Evolutionary conservation across 371 early-diverging fungal genomes (phyloP), one percentile per base, ranked within the genome.

Genomic region (Mucor plumbeus): DNA sequence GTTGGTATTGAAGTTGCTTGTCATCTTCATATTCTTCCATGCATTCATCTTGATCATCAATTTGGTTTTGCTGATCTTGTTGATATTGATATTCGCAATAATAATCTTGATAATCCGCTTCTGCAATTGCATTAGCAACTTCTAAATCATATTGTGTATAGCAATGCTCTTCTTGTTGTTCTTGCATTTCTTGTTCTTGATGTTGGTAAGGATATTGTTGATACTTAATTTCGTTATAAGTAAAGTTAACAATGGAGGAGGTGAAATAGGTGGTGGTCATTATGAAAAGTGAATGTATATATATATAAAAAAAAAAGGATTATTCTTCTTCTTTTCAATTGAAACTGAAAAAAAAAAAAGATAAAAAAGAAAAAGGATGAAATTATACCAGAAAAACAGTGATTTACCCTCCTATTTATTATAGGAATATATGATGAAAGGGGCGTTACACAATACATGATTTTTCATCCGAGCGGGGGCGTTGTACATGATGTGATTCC

Each of bases 61-160:
- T 26, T 26, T 26, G 26, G 26, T 26, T 3, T 26, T 26, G 26
- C 3, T 26, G 26, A 1, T 26, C 26, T 26, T 26, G 26, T 35
- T 55, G 55, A 35, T 34, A n/a, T 14, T 55, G 55, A 7, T 36
- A 17, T 34, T 58, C 43, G 17, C 62, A 64, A 14, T 67, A 68
- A 7, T 61, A 53, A 62, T 70, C 71, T 63, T 66, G 43, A 35
- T 71, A 67, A 11, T 67, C 64, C 17, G 71, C 66, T 59, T 71
- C 63, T 15, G 63, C 57, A 17, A 70, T 57, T 15, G 59, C 66
- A 31, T 61, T 47, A 7, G 62, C 61, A 36, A 70, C 47, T 13
- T 65, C 50, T 26, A 40, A 17, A 40, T 70, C 70, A 35, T 65
- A 70, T 33, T 70, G 54, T 15, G 41, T 15, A 56, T 64, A 69